Base-by-base conservation (phyloP, 306 rosid species). In the Acacia confusa region DNA sequence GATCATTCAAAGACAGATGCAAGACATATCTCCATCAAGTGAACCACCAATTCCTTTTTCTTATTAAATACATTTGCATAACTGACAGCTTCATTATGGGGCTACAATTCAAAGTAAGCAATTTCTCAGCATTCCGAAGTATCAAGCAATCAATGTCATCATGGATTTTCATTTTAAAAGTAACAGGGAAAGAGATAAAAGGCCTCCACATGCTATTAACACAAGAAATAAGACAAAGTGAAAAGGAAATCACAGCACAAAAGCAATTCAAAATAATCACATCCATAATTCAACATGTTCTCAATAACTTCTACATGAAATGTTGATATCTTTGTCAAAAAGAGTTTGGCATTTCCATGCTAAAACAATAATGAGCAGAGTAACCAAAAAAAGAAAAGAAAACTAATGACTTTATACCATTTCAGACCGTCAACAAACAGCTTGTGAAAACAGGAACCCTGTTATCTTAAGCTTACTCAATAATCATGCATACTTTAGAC, bases 401-500 rank as follows among this genome's bases (percentile, higher is more conserved):
- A 50, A 50, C 7, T 60, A 68, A 78, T 43, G 47, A 70, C 38
- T 63, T 60, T 4, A 66, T 53, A 22, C 52, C 36, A 76, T 77
- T 40, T 64, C 70, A 70, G 67, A 48, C 61, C 34, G 64, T 77
- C 45, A 82, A 77, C 66, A 72, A 64, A 58, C 60, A 81, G 20
- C 47, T 48, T 0, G 53, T 48, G 71, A 68, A 66, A 82, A 71
- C 63, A 64, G 25, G 43, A 11, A 83, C 79, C 57, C 55, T 32
- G 50, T 28, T 65, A 76, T 69, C 12, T 9, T 80, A 41, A 58
- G 48, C 67, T 58, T 57, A 60, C 60, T 30, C 76, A 72, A 20
- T 47, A 65, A 78, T 22, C 20, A 77, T 80, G 67, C 67, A 69
- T 74, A 67, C 60, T 74, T 77, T 78, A 77, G 40, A 81, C 36